Base-by-base conservation (phyloP, 1,284 basidiomycete genomes). In the Polyporus tsugae region DNA sequence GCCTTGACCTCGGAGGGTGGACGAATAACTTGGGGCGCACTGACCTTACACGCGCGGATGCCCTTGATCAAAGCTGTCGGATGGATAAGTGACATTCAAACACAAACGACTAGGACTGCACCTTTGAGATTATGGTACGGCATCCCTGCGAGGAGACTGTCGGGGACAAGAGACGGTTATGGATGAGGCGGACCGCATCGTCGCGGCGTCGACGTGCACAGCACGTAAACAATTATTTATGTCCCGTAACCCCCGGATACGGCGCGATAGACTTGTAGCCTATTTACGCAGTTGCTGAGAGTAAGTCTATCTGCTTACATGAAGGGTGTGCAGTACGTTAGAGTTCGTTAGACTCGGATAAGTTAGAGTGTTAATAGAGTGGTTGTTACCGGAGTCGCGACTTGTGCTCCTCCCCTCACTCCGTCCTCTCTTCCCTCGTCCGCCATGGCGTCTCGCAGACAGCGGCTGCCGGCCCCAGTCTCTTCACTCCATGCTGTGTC, bases 121-220 rank as follows among this genome's bases (percentile, higher is more conserved):
- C 95, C 92, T 85, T 97, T 97, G 77, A 97, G 87, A 84, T 97
- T 97, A 79, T 96, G 93, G 79, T 96, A 95, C 65, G 91, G 90
- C 92, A 94, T 94, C 74, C 74, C 67, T 70, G 33, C 60, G 49
- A 60, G 60, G 58, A 42, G 62, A 53, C 66, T 61, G 42, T 55
- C 55, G 52, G 66, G 29, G 46, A 49, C 41, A 64, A 57, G 65
- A 68, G 60, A 62, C 65, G 60, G 66, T n/a, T 55, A 58, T 39
- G n/a, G 55, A 57, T 57, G 46, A 55, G 57, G 35, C 36, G 57
- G 36, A 58, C 36, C 55, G 55, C 55, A 19, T n/a, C 36, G 33
- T n/a, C 59, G 17, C 22, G 11, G 57, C 11, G 33, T 33, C n/a
- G 39, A 39, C 29, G 41, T 19, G 36, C 61, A 62, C 61, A 53